Evolutionary conservation across 2,329 filamentous ascomycete genomes (phyloP), one percentile per base, ranked within the genome.

Genomic region (Pyrenochaeta sp.): DNA sequence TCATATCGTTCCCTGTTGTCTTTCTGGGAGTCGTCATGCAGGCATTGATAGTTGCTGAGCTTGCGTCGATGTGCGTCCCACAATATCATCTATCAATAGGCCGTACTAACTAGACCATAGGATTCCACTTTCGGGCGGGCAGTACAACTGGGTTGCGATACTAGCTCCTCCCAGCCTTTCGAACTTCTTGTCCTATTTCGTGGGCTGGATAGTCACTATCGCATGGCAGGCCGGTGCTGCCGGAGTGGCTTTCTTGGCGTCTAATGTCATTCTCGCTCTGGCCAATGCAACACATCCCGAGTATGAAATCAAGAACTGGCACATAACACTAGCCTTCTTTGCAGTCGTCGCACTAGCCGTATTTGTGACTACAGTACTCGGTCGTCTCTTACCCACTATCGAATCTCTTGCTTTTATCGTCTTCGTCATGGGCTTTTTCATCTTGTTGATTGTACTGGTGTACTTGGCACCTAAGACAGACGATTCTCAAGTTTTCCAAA

Each of bases 391-490:
- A 1, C 77, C 77, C 1, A 52, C 65, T 4, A 58, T 78, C 27
- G 78, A 81, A 53, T 68, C 71, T 1, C 38, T 74, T 9, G 63
- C 76, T 14, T 59, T 78, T 3, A 62, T 76, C 13, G 27, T 80
- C 3, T 76, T 79, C 41, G 58, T 79, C n/a, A 44, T 74, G 10
- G 77, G 76, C 2, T 74, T 79, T 46, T 75, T 80, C 44, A 74
- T 68, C 1, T 72, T 78, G 38, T 53, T 80, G 13, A 72, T 78
- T 6, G 41, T 44, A 2, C 26, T 58, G 9, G 35, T 44, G 3
- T 53, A 55, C 32, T 28, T 57, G 21, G 44, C 41, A 3, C 41
- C 40, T 5, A 39, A 49, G n/a, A 49, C n/a, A 15, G 21, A 17
- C 19, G 7, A 9, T 34, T 22, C 17, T n/a, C 20, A 18, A 4